Base-by-base conservation (phyloP, 2,329 filamentous ascomycete genomes). In the Cordyceps sp. region DNA sequence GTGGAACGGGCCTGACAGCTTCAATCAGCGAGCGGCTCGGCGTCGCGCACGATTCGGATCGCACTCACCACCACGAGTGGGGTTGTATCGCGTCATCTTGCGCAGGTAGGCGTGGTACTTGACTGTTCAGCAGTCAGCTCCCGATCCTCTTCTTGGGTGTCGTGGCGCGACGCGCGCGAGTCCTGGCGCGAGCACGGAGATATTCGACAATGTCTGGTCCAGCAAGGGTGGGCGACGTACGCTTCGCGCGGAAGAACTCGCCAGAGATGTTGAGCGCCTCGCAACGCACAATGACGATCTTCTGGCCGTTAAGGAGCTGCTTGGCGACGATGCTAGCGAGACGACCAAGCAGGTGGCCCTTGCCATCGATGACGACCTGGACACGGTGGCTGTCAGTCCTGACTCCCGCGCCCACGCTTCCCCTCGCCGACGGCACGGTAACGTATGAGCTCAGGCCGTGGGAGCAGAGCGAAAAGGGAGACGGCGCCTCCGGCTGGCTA, bases 81-180 rank as follows among this genome's bases (percentile, higher is more conserved):
- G 86, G 78, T 98, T 98, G 82, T 78, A 98, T 66, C 90, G 84
- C 62, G 90, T 98, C 71, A 92, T 90, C 81, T 98, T 98, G 75
- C 90, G 85, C 58, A 98, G 80, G 75, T 96, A 96, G 66, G 90
- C 84, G 64, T 90, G 83, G 80, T 98, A 98, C 84, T 98, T 98
- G 69, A 98, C 90, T 98, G 59, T 70, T 47, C 46, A 42, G 43
- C 44, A 47, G 58, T 76, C 55, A 78, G 70, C 45, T 28, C 15
- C 13, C 16, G 8, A 18, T n/a, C n/a, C n/a, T n/a, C n/a, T n/a
- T n/a, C n/a, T n/a, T n/a, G n/a, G n/a, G n/a, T n/a, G n/a, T n/a
- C n/a, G n/a, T n/a, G n/a, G n/a, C n/a, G n/a, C n/a, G n/a, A n/a
- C n/a, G n/a, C n/a, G n/a, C n/a, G n/a, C n/a, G n/a, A n/a, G n/a